Conservation (phyloP, 1,284 basidiomycete species). For the Ganoderma multipileum region DNA sequence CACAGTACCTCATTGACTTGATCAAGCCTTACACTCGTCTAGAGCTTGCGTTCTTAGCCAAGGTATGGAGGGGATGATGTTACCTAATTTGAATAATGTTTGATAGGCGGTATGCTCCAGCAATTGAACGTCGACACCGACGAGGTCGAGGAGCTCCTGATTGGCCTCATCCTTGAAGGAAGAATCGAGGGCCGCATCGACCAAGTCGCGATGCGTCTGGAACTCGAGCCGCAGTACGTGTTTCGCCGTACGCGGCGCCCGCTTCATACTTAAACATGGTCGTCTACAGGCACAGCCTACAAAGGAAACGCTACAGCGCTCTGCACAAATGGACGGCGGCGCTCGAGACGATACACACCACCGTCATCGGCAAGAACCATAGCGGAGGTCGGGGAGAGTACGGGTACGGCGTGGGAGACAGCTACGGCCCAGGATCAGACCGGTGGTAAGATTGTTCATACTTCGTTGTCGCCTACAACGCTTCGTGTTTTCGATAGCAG, state of each 20-base stretch:
- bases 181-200: constrained; percentile 96
- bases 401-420: constrained; percentile 28
- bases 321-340: constrained; percentile 84
- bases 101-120: constrained; percentile 47
- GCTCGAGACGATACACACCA: constrained; percentile 72
- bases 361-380: constrained; percentile 77
- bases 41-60: constrained; percentile 90
- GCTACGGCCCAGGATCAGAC: constrained; percentile 22
- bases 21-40: constrained; percentile 97
- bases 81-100: neutral
- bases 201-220: constrained; percentile 91
- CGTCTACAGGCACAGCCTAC: constrained; percentile 73
- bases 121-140: constrained; percentile 90
- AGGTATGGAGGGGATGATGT: constrained; percentile 56
- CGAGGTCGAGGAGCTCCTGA: constrained; percentile 93
- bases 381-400: constrained; percentile 39
- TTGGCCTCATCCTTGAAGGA: constrained; percentile 93
- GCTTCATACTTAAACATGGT: constrained; percentile 11
- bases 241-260: constrained; percentile 3
- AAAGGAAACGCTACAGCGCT: constrained; percentile 84
- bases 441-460: constrained; percentile 21
- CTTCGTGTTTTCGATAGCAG: constrained; percentile 25
- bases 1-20: constrained; percentile 96
- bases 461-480: constrained; percentile 11
- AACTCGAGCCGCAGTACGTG: constrained; percentile 87